phyloP scores from a whole-genome alignment of 192 early-diverging fungal species.

The Tieghemiomyces parasiticus region DNA sequence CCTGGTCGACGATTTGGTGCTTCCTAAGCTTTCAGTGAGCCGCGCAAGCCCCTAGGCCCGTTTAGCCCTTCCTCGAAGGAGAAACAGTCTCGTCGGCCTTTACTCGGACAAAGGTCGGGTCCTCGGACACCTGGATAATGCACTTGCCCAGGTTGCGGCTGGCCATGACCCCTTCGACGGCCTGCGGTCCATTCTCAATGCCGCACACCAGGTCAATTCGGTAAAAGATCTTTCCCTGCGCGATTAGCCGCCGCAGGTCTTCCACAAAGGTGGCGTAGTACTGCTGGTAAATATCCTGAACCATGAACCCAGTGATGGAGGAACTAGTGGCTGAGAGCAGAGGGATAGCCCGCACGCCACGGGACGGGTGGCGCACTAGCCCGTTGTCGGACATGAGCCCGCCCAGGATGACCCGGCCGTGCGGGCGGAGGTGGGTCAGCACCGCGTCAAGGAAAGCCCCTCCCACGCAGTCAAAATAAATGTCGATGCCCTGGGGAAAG shows the following conservation, averaged over 20 bases:
- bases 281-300: slow-evolving; percentile 26
- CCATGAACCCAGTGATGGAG: slow-evolving; percentile 40
- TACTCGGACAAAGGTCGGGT: background rate
- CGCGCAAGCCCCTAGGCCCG: too few species aligned
- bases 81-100: too few species aligned
- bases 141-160: slow-evolving; percentile 57
- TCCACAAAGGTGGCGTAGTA: slow-evolving; percentile 34
- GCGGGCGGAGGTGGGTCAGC: slow-evolving; percentile 42
- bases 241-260: slow-evolving; percentile 35
- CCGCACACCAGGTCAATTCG: slow-evolving; percentile 38
- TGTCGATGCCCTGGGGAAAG: slow-evolving; percentile 68
- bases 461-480: slow-evolving; percentile 76
- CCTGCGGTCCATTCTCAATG: slow-evolving; percentile 43
- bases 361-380: slow-evolving; percentile 24
- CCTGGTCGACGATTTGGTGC: too few species aligned
- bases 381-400: slow-evolving; percentile 61
- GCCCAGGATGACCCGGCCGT: slow-evolving; percentile 50
- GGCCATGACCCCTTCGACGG: slow-evolving; percentile 41
- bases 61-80: too few species aligned
- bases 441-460: slow-evolving; percentile 63
- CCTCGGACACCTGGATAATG: slow-evolving; percentile 29
- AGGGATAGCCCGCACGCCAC: slow-evolving; percentile 39
- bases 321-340: slow-evolving; percentile 37
- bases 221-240: slow-evolving; percentile 44
- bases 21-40: too few species aligned